Percentiles rank a stretch among this genome's conserved stretches.
These are phyloP conservation scores for Sambucus nigra DNA, from an alignment of 129 eudicot genomes.

Conservation along the genomic window DNA sequence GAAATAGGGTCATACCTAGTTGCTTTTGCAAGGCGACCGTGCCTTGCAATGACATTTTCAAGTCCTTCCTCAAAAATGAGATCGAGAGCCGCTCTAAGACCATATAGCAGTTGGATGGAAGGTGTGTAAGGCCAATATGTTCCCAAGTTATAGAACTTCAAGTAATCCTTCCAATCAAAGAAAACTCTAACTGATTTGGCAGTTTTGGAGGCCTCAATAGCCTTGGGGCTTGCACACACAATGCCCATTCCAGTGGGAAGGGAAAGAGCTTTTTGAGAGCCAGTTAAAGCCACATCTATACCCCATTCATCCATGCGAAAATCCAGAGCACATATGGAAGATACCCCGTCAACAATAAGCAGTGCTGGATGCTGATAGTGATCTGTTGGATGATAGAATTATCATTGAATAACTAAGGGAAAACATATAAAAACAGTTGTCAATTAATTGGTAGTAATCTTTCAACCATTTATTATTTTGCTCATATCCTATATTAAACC, in stretches of 20 bases:
- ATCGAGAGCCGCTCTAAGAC: constrained; percentile 85
- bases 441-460: too few species aligned
- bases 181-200: constrained; percentile 84
- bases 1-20: constrained; percentile 43
- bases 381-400: constrained; percentile 43
- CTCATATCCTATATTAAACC: too few species aligned
- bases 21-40: constrained; percentile 79
- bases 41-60: constrained; percentile 93
- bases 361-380: constrained; percentile 95
- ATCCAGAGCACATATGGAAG: constrained; percentile 95
- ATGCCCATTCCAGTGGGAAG: constrained; percentile 97
- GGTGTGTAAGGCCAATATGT: constrained; percentile 99
- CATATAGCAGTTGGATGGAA: constrained; percentile 87
- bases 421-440: neutral
- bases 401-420: too few species aligned
- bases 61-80: constrained; percentile 97
- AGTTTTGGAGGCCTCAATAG: constrained; percentile 76
- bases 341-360: constrained; percentile 88
- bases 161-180: constrained; percentile 95
- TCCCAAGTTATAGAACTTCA: constrained; percentile 94
- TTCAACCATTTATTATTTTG: too few species aligned
- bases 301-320: constrained; percentile 99
- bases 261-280: constrained; percentile 98
- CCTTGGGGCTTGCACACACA: constrained; percentile 95
- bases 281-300: constrained; percentile 89